These are phyloP conservation scores for Mallotus japonicus DNA, from an alignment of 441 rosid species.

Conservation along the genomic window DNA sequence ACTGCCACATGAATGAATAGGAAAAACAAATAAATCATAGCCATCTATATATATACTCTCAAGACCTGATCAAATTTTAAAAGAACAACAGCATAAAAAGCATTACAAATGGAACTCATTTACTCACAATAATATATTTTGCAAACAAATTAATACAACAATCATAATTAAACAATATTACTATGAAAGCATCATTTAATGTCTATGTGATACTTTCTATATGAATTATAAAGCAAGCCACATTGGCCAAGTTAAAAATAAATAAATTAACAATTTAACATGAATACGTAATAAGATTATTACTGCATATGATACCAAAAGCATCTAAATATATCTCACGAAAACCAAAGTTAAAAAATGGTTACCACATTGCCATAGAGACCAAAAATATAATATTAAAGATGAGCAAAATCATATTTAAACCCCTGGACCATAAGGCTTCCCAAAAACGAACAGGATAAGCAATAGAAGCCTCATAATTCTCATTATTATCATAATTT, in stretches of 20 bases:
- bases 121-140: background rate
- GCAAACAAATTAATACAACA: background rate
- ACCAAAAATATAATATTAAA: background rate
- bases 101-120: too few species aligned
- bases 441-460: background rate
- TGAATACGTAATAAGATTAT: background rate
- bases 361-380: background rate
- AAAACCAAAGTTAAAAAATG: background rate
- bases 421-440: background rate
- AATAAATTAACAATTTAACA: background rate
- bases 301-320: background rate
- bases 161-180: background rate
- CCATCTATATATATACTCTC: too few species aligned
- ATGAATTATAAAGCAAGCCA: background rate
- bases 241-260: background rate
- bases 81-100: too few species aligned
- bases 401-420: background rate
- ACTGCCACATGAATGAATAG: conserved; percentile 44
- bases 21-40: background rate
- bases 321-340: background rate
- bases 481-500: background rate
- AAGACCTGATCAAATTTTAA: background rate
- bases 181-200: too few species aligned
- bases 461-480: background rate
- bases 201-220: too few species aligned